Base-by-base conservation (phyloP, 2,329 filamentous ascomycete species). In the Sporothrix humicola region DNA sequence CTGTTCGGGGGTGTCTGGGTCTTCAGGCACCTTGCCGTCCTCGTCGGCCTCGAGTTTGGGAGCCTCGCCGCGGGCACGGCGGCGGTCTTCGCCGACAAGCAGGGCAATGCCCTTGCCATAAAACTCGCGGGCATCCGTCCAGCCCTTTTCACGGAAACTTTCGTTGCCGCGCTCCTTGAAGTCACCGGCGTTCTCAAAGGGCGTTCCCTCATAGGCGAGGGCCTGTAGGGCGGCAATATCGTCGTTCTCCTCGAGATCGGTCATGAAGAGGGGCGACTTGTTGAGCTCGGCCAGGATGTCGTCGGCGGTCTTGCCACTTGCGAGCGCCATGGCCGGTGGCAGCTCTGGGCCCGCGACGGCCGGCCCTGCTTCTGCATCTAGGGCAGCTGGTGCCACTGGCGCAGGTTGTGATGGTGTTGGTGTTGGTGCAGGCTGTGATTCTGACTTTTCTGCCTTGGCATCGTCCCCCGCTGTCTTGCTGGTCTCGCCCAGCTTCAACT, bases 161-260 rank as follows among this genome's bases (percentile, higher is more conserved):
- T 98, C 95, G 81, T 99, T 99, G 48, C 96, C 96, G 77, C 94
- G 93, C 80, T 95, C 92, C 79, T 96, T 94, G 84, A 98, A 98
- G 76, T 93, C 93, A 61, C 88, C 84, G 23, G 91, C 92, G 75
- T 97, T 91, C 81, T 98, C 95, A 10, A 91, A 87, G 68, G 93
- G 90, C 9, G 94, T 95, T 23, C 96, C 97, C 84, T 99, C 96
- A 80, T 98, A 97, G 44, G 94, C 93, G 54, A 99, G 85, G 0
- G 96, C 95, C 80, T 93, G 92, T 74, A 99, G 87, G 0, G 96
- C 97, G 78, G 97, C 94, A 0, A 97, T 86, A 77, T 93, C 90
- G 75, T 92, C 86, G 79, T 97, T 97, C 76, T 97, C 92, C 78
- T 93, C 93, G 48, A 98, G 87, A 77, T 93, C 91, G 44, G 94